Evolutionary conservation across 495 filamentous ascomycete genomes (phyloP), one percentile per base, ranked within the genome.

Genomic region (Tuber melanosporum): DNA sequence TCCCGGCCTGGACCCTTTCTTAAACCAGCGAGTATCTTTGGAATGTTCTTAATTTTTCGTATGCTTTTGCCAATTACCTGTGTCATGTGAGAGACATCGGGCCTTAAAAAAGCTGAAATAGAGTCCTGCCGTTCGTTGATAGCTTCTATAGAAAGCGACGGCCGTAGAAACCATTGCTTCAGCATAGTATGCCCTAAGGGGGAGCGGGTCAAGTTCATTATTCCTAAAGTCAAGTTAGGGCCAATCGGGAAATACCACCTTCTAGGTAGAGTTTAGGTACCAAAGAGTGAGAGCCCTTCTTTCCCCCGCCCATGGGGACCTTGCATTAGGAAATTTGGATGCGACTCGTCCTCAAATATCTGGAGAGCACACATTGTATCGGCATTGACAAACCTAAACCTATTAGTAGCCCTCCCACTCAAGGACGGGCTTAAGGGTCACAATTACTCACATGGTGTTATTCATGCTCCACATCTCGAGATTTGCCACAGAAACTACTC

Each of bases 261-360:
- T 19, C 26, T 15, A 32, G 57, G 57, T 36, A 66, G 57, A 17
- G 26, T 36, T 15, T 66, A 66, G 14, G 57, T 86, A 6, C 94
- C 95, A 78, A 92, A 96, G 1, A 99, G 85, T 3, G 94, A 97
- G n/a, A 98, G 88, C 12, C 90, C 91, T 83, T 98, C 94, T 83
- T 97, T 98, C 0, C 91, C 89, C 20, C 91, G 91, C 0, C 91
- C 91, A 12, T 88, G 87, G 9, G 92, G 91, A 2, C 92, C 93
- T 84, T 94, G 92, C 81, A 91, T 92, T 71, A 95, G 91, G 70
- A 90, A 90, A 77, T 94, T 93, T 12, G 94, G 94, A 84, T 95
- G 93, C 26, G 89, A 90, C 80, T 98, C 94, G 8, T 91, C 89
- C 73, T 92, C 91, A 49, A 98, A 85, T 20, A 99, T 93, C 78